A percentile compares a stretch with the other conserved stretches of the same genome.
Conservation (phyloP, 441 rosid species). For the Iberis amara region DNA sequence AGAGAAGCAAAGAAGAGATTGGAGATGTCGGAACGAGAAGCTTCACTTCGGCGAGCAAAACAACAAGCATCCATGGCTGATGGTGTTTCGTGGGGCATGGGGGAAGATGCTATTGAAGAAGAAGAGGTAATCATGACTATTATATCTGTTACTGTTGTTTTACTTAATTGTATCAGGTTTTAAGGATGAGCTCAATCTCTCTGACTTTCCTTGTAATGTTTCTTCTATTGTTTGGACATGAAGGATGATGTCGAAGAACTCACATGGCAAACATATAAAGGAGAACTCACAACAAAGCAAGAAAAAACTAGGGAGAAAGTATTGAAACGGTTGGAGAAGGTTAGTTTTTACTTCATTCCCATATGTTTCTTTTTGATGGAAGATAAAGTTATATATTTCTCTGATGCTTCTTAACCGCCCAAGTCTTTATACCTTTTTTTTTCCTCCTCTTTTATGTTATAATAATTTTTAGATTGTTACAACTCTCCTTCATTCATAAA, state of each 20-base stretch:
- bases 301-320: constrained; percentile 89
- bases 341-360: constrained; percentile 19
- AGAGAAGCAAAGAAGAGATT: constrained; percentile 57
- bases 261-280: constrained; percentile 94
- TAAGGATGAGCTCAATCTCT: not conserved
- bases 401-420: no score
- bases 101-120: constrained; percentile 95
- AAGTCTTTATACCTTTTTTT: not conserved
- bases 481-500: not conserved
- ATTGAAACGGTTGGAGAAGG: constrained; percentile 84
- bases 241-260: constrained; percentile 85
- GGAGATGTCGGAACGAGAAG: constrained; percentile 65
- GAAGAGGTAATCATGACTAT: constrained; percentile 45
- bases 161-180: not conserved
- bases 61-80: constrained; percentile 72
- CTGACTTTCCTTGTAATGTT: constrained; percentile 1
- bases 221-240: constrained; percentile 20
- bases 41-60: constrained; percentile 82
- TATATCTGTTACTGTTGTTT: not conserved
- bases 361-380: no score
- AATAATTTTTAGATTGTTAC: not conserved
- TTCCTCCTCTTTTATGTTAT: not conserved
- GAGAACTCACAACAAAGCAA: constrained; percentile 93
- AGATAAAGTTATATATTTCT: no score
- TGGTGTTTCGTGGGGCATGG: constrained; percentile 99